Evolutionary conservation across 2,329 filamentous ascomycete species (phyloP), one percentile per base, ranked within the genome.

Genomic region (Daldinia sp.): DNA sequence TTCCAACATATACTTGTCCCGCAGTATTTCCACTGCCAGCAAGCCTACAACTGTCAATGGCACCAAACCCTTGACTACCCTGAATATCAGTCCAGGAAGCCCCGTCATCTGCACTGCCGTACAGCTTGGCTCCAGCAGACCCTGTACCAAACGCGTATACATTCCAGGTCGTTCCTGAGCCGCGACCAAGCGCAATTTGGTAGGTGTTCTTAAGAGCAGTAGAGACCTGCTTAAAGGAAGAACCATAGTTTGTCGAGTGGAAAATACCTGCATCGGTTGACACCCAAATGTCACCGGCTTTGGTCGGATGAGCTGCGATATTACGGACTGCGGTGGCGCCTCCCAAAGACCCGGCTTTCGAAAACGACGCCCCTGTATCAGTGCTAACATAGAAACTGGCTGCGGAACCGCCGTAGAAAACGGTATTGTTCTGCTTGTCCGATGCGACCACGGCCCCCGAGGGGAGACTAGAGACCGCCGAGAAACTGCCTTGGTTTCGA

Each of bases 231-330:
- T 81, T 79, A 70, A 88, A 88, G 1, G 81, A 81, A 3, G 76
- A 74, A 4, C 86, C 87, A 39, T 79, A 87, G 74, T 89, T 76
- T 5, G 82, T 84, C 9, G 84, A 87, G 71, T 83, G 83, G 78
- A 86, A 88, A 54, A 89, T 76, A 5, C 87, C 87, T 0, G 73
- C 78, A 60, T 88, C 81, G 0, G 87, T 88, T 0, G 86, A 87
- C 1, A 86, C 86, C 77, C 84, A 87, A 54, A 92, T 83, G 54
- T 89, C 86, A 12, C 90, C 89, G 0, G 87, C 86, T 10, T 82
- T 81, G 5, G 84, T 82, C 0, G 89, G 88, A 68, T 90, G 83
- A 0, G 82, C 82, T 15, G 85, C 86, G 9, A 92, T 82, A 37
- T 85, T 83, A 42, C 88, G 88, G 63, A 91, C 79, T 18, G 79